Percentiles rank a stretch among this genome's conserved stretches.
These are phyloP conservation scores for Harringtonia aguacate DNA, from an alignment of 2,329 filamentous ascomycete genomes.

Conservation along the genomic window DNA sequence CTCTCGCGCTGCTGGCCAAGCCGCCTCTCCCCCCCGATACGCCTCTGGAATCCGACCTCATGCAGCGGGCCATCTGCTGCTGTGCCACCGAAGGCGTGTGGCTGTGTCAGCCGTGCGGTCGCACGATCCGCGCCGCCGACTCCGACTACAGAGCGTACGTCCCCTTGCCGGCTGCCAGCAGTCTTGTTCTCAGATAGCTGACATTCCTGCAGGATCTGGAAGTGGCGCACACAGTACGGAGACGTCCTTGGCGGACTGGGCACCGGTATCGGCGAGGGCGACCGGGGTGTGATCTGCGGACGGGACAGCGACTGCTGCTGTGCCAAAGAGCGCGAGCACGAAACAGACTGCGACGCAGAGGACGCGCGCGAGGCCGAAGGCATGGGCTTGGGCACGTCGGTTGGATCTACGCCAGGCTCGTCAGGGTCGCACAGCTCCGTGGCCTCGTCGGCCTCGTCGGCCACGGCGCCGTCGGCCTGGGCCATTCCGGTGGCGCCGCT, in stretches of 20 bases:
- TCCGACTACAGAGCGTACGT: conserved; percentile 46
- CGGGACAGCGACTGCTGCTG: conserved; percentile 68
- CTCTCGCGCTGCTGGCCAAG: conserved; percentile 45
- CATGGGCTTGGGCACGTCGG: conserved; percentile 6
- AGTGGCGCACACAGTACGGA: conserved; percentile 78
- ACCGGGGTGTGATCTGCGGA: conserved; percentile 80
- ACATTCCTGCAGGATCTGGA: conserved; percentile 54
- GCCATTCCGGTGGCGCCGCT: conserved; percentile 9
- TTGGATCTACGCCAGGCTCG: conserved; percentile 2
- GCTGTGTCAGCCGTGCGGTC: conserved; percentile 78
- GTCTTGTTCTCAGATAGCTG: neutral
- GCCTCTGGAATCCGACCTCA: conserved; percentile 37
- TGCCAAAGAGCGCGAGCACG: conserved; percentile 66
- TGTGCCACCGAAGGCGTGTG: conserved; percentile 54
- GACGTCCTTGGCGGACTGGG: conserved; percentile 71
- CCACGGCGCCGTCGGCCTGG: conserved; percentile 4
- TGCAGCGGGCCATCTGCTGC: conserved; percentile 46
- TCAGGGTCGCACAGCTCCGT: conserved; percentile 5
- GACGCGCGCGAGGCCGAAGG: conserved; percentile 45
- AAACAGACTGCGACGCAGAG: conserved; percentile 77
- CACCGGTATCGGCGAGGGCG: conserved; percentile 78
- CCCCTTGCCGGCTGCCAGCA: neutral
- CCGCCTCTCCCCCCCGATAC: conserved; percentile 32
- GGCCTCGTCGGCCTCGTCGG: neutral
- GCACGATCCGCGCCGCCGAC: conserved; percentile 52